Percentiles rank a stretch among this genome's conserved stretches.
phyloP scores from a whole-genome alignment of 2,329 filamentous ascomycete genomes.

The Sporothrix variecibatus region DNA sequence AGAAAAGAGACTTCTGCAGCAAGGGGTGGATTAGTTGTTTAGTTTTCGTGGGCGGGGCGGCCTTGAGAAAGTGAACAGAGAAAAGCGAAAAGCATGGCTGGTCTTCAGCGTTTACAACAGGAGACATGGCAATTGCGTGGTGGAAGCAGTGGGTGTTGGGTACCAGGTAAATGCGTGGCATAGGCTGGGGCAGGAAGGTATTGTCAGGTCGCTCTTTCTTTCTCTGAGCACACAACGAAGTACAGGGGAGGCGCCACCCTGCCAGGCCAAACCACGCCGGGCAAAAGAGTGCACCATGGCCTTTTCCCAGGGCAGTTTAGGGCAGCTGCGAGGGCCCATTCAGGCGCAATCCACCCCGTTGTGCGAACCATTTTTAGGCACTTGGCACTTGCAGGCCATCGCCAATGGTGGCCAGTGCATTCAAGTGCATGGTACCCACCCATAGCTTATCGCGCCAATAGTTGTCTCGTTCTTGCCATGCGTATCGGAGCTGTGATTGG shows the following conservation, averaged over 20 bases:
- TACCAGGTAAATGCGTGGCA: neutral
- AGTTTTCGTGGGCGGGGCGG: neutral
- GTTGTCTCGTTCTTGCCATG: neutral
- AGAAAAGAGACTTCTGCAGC: conserved; percentile 4
- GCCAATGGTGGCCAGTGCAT: neutral
- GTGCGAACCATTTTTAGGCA: neutral
- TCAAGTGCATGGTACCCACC: neutral
- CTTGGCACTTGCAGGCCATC: neutral
- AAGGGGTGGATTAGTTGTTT: neutral
- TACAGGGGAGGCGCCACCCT: neutral
- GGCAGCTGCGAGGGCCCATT: neutral
- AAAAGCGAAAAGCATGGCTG: neutral
- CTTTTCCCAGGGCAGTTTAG: neutral
- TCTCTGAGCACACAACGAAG: no score
- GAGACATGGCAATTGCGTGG: neutral
- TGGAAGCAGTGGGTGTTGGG: neutral
- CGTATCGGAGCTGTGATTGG: conserved; percentile 4
- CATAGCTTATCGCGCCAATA: conserved; percentile 24
- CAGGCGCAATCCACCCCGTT: neutral
- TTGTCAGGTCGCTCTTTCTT: neutral
- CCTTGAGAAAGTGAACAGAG: neutral
- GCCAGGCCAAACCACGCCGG: conserved; percentile 7
- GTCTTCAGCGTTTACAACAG: conserved; percentile 6
- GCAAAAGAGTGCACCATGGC: neutral
- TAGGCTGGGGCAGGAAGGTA: neutral